Evolutionary conservation across 345 rosid species (phyloP).

Genomic region (Populus alba): DNA sequence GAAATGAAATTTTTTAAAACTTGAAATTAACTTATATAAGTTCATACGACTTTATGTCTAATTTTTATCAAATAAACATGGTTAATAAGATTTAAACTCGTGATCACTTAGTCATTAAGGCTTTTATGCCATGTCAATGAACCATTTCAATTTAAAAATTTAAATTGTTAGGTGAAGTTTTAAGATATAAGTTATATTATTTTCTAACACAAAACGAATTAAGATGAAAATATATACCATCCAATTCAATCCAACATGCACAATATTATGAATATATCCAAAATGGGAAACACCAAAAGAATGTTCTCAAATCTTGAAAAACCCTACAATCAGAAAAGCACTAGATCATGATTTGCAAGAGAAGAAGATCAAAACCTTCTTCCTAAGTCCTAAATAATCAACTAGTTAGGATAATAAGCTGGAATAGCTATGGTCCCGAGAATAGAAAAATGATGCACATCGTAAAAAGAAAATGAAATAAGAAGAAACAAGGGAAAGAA

Average conservation of each 20-base stretch:
- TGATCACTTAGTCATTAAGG: rapidly evolving
- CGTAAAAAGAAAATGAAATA: no score
- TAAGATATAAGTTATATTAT: no score
- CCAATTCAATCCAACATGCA: not conserved
- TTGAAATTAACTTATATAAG: rapidly evolving
- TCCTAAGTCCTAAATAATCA: not conserved
- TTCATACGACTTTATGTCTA: no score
- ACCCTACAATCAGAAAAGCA: not conserved
- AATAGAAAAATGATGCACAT: no score
- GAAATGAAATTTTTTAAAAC: no score
- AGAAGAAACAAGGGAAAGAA: no score
- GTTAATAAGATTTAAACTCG: no score
- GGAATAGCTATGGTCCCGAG: not conserved
- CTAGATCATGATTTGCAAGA: not conserved
- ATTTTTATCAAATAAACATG: no score
- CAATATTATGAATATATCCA: not conserved
- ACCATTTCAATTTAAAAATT: no score
- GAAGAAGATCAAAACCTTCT: not conserved
- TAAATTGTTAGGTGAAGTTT: no score
- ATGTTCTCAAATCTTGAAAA: not conserved
- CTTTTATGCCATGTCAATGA: rapidly evolving
- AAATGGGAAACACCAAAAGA: not conserved
- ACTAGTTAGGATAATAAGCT: not conserved
- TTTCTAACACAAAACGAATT: no score
- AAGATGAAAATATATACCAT: not conserved